Evolutionary conservation across 2,329 filamentous ascomycete genomes (phyloP).

Genomic region (Grosmannia huntii): DNA sequence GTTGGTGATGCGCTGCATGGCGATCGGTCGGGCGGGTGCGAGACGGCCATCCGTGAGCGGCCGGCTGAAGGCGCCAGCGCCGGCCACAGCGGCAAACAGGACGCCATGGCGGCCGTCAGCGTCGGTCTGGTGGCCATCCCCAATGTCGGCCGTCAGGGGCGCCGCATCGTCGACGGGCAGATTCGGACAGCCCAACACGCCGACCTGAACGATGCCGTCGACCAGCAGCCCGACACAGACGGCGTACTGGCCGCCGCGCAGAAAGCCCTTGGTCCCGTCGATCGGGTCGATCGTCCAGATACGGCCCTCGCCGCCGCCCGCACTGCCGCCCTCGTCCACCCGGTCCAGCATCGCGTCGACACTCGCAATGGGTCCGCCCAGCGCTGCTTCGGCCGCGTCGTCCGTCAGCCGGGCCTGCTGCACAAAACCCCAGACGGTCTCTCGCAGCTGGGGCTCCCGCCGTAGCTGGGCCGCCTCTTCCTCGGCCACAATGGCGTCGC

Average conservation of each 20-base stretch:
- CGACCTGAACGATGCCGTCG: constrained; percentile 86
- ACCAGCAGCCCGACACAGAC: constrained; percentile 87
- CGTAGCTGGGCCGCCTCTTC: constrained; percentile 79
- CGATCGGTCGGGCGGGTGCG: constrained; percentile 46
- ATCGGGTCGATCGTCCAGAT: constrained; percentile 98
- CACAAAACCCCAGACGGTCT: constrained; percentile 77
- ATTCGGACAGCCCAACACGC: constrained; percentile 91
- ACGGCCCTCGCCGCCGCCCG: constrained; percentile 59
- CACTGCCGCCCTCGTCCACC: constrained; percentile 55
- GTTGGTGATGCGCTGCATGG: constrained; percentile 50
- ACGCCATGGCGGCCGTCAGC: constrained; percentile 69
- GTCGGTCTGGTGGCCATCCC: constrained; percentile 62
- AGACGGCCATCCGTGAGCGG: constrained; percentile 49
- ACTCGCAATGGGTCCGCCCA: constrained; percentile 50
- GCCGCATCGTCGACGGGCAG: constrained; percentile 74
- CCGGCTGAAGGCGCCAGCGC: constrained; percentile 68
- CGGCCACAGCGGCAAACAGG: constrained; percentile 71
- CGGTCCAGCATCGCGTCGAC: constrained; percentile 45
- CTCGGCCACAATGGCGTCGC: constrained; percentile 86
- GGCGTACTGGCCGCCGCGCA: constrained; percentile 92
- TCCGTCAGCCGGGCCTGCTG: constrained; percentile 49
- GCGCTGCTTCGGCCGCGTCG: constrained; percentile 39
- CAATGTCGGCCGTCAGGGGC: constrained; percentile 57
- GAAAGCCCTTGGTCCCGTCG: constrained; percentile 94
- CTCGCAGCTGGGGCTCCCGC: constrained; percentile 53